These are phyloP conservation scores for Clitopilus hobsonii DNA, from an alignment of 768 basidiomycete genomes.

Conservation along the genomic window DNA sequence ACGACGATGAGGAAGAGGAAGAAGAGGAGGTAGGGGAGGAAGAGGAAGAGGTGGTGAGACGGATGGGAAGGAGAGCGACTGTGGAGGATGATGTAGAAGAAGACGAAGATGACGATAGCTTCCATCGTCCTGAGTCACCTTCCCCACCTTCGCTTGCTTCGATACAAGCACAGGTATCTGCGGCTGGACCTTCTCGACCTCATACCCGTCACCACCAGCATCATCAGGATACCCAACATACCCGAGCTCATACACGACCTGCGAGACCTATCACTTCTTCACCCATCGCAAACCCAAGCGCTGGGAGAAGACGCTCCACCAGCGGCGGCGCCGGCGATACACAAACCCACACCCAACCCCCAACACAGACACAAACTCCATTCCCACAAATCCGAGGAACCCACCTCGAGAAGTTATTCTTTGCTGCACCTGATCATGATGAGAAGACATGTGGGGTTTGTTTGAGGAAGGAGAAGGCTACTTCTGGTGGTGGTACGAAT, in stretches of 20 bases:
- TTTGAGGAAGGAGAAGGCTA: conserved; percentile 37
- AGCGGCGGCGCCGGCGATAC: too few relatives aligned
- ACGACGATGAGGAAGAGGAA: conserved; percentile 10
- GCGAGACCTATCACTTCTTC: conserved; percentile 4
- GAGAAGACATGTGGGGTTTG: conserved; percentile 66
- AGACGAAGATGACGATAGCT: background rate
- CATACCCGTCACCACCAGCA: too few relatives aligned
- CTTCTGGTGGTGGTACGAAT: too few relatives aligned
- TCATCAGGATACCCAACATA: background rate
- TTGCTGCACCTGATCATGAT: conserved; percentile 74
- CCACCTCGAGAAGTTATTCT: conserved; percentile 76
- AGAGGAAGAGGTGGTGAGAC: background rate
- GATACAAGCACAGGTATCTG: background rate
- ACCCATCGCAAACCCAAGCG: background rate
- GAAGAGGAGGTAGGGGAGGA: background rate
- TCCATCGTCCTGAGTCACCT: background rate
- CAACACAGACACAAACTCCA: too few relatives aligned
- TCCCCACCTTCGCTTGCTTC: background rate
- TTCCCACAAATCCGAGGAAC: conserved; percentile 84
- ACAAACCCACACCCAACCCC: too few relatives aligned
- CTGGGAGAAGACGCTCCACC: too few relatives aligned
- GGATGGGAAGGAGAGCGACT: background rate
- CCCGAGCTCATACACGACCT: background rate
- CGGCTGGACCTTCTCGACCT: background rate
- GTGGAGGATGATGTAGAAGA: background rate